These are phyloP conservation scores for Nakazawaea laoshanensis DNA, from an alignment of 805 yeast species.

Conservation along the genomic window DNA sequence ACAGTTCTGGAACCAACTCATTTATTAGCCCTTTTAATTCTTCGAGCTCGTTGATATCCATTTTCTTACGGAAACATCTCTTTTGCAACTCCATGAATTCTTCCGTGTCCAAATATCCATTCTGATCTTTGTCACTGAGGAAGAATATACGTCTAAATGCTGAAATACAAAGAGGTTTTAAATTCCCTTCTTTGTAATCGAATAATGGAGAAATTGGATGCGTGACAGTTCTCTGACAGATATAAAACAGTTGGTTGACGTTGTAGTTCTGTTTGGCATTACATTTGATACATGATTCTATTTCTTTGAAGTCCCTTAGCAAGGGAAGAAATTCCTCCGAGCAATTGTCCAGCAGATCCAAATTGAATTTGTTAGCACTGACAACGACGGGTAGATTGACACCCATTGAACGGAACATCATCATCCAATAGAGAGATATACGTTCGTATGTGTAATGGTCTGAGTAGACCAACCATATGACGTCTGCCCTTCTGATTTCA, in stretches of 20 bases:
- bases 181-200: conserved; percentile 79
- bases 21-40: conserved; percentile 30
- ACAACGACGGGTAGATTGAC: conserved; percentile 89
- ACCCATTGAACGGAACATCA: conserved; percentile 85
- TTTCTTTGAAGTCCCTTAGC: conserved; percentile 85
- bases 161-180: conserved; percentile 67
- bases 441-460: conserved; percentile 95
- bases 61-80: conserved; percentile 59
- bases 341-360: conserved; percentile 33
- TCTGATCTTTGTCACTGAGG: conserved; percentile 84
- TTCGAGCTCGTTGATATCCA: conserved; percentile 38
- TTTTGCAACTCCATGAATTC: conserved; percentile 67
- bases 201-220: conserved; percentile 90
- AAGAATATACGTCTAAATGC: conserved; percentile 81
- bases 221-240: conserved; percentile 88
- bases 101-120: conserved; percentile 63
- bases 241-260: conserved; percentile 84
- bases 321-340: conserved; percentile 82
- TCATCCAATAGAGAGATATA: conserved; percentile 90
- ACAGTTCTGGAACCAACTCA: conserved; percentile 18
- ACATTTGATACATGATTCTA: conserved; percentile 84
- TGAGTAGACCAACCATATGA: conserved; percentile 88
- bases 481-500: conserved; percentile 80
- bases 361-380: conserved; percentile 76
- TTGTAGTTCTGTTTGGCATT: conserved; percentile 80